Evolutionary conservation across 176 grass and related monocot species (phyloP).

Genomic region (Triticum dicoccoides): DNA sequence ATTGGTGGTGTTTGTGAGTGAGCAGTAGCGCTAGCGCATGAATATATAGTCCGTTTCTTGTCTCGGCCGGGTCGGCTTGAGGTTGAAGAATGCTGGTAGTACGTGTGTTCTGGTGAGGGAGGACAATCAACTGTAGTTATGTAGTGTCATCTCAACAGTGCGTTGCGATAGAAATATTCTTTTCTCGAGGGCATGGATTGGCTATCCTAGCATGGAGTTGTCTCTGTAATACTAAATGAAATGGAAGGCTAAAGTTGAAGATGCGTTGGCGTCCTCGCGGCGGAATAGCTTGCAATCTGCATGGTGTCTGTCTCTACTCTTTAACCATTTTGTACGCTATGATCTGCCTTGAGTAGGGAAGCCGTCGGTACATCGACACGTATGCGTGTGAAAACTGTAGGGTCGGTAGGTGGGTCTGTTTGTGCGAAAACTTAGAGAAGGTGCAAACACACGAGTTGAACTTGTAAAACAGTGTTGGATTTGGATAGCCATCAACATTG

Average conservation of each 20-base stretch:
- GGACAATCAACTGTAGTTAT: slow-evolving; percentile 1
- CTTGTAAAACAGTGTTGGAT: neutral
- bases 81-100: slow-evolving; percentile 2
- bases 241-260: neutral
- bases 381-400: neutral
- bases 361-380: too few species aligned
- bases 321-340: neutral
- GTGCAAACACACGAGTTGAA: neutral
- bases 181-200: too few species aligned
- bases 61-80: slow-evolving; percentile 20
- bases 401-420: neutral
- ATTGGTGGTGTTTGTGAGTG: neutral
- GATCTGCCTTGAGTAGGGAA: too few species aligned
- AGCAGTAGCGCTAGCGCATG: neutral
- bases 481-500: neutral
- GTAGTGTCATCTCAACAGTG: too few species aligned
- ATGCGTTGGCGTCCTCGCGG: neutral
- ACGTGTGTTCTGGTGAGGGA: neutral
- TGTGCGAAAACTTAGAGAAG: neutral
- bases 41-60: neutral
- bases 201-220: too few species aligned
- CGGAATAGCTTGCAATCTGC: neutral
- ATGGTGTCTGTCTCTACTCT: neutral
- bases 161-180: too few species aligned
- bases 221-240: neutral